Evolutionary conservation across 805 yeast species (phyloP), one percentile per base, ranked within the genome.

Genomic region (Ascoidea tarda): DNA sequence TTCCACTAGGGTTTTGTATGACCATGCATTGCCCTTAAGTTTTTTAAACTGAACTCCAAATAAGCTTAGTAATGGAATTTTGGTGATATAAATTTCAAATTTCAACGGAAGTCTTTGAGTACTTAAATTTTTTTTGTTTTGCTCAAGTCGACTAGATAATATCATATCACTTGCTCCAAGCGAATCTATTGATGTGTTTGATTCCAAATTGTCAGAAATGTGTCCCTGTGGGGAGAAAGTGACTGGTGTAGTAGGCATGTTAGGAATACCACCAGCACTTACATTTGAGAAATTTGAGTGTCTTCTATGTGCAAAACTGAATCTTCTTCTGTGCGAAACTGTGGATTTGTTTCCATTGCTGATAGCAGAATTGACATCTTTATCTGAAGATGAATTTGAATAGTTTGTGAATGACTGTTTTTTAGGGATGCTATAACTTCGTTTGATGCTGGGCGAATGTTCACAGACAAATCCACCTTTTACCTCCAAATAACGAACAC

Each of bases 21-120:
- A 79, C 97, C 97, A 90, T 1, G 96, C 87, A 65, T 91, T 89
- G 62, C 98, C 98, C 54, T 86, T 76, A 33, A 90, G 76, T 65
- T 90, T 90, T 74, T 91, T 91, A 72, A 90, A 89, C 66, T 91
- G 97, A 49, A 90, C 90, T 67, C 98, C 98, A 58, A 85, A 89
- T 55, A 91, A 72, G 5, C 95, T 88, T 52, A 90, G 85, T 58
- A 90, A 75, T 49, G 96, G 96, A 49, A 90, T 95, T 64, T 89
- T 89, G 46, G 90, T 97, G 57, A 90, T 81, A 64, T 86, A 89
- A 57, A 91, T 86, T 64, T 91, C 97, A 67, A 90, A 90, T 62
- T 84, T 81, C 62, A 91, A 74, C 16, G 96, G 95, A 28, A 81
- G 75, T 57, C 77, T 70, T 48, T 61, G 65, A 56, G 55, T 59